Conservation (phyloP, 345 rosid genomes). For the Alliaria petiolata region DNA sequence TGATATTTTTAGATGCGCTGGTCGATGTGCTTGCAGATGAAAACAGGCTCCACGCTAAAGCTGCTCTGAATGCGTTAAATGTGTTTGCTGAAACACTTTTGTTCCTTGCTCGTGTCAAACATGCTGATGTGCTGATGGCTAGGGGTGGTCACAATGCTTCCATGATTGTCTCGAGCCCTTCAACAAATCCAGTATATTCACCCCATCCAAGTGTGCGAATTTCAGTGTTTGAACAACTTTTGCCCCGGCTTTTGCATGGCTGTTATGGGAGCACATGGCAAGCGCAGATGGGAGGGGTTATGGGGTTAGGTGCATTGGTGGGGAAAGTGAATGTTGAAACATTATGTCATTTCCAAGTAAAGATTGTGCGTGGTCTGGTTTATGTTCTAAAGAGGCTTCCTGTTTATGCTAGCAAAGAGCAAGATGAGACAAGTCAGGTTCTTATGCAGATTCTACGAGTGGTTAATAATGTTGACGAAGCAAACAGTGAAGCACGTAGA, state of each 20-base stretch:
- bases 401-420: slow-evolving; percentile 88
- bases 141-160: slow-evolving; percentile 95
- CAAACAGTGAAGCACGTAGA: slow-evolving; percentile 86
- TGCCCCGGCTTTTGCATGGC: slow-evolving; percentile 95
- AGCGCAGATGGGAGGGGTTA: slow-evolving; percentile 98
- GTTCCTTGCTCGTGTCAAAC: slow-evolving; percentile 91
- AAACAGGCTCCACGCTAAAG: slow-evolving; percentile 86
- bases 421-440: slow-evolving; percentile 97
- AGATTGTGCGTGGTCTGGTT: slow-evolving; percentile 79
- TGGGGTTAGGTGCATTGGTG: slow-evolving; percentile 94
- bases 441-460: slow-evolving; percentile 97
- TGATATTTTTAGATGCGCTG: slow-evolving; percentile 84
- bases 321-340: slow-evolving; percentile 98
- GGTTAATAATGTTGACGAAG: slow-evolving; percentile 94
- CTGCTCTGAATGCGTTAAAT: slow-evolving; percentile 80
- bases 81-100: slow-evolving; percentile 83
- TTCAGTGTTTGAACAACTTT: slow-evolving; percentile 95
- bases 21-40: slow-evolving; percentile 95
- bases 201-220: slow-evolving; percentile 90
- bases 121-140: slow-evolving; percentile 74
- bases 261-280: slow-evolving; percentile 99
- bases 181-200: slow-evolving; percentile 97
- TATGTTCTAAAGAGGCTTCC: slow-evolving; percentile 94
- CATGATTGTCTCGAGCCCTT: slow-evolving; percentile 98
- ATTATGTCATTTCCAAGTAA: slow-evolving; percentile 83